Evolutionary conservation across 306 rosid genomes (phyloP), one percentile per base, ranked within the genome.

Genomic region (Gynostemma pentaphyllum): DNA sequence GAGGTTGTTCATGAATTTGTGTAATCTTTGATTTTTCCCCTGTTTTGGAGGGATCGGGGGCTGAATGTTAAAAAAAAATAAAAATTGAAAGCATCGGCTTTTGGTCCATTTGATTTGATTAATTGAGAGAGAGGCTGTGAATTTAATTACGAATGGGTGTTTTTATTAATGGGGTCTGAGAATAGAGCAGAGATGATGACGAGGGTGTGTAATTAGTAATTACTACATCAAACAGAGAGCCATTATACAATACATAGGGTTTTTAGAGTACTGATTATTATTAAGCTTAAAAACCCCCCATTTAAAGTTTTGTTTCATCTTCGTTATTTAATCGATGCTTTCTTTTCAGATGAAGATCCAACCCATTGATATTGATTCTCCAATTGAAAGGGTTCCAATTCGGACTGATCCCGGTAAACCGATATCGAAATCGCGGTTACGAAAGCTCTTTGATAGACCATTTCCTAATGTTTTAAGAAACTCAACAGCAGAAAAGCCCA

Each of bases 271-370:
- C 41, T 24, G 42, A 64, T 42, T n/a, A n/a, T n/a, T n/a, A n/a
- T n/a, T 64, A 39, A 22, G 66, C 66, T 10, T 45, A 26, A 42
- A 29, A 29, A 9, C 27, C 45, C 27, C 45, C 28, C 46, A 18
- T 30, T 18, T 34, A 32, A 16, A 8, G 9, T 39, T 39, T 39
- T 37, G n/a, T 49, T 24, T 44, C 48, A 44, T 44, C 7, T 44
- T 44, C n/a, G 1, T 7, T 9, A 5, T 29, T 53, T 23, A n/a
- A 23, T 29, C 12, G 72, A n/a, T 51, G 64, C 77, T 83, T 83
- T 83, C 82, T 1, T 67, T 81, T 81, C 88, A 95, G 78, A 79
- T 88, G 98, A 92, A 85, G 86, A 82, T 92, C 83, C 96, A 83
- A 71, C 98, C 98, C 0, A 75, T 92, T 21, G 87, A 85, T 51